Base-by-base conservation (phyloP, 139 green algal species). In the Ettlia oleoabundans region DNA sequence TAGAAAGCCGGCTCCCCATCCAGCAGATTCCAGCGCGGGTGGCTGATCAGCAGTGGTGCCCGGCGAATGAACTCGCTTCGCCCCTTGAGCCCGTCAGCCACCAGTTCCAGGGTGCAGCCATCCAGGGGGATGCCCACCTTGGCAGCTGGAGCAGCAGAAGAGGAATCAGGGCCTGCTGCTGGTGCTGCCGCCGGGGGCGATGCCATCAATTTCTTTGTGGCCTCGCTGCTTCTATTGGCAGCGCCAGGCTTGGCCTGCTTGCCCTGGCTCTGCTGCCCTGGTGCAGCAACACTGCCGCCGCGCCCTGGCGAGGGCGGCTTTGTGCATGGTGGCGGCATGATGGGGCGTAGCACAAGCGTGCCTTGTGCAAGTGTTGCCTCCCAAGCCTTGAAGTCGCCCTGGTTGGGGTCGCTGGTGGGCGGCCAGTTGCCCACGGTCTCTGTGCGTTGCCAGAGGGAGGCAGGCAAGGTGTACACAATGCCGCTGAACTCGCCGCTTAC, bases 1-100 rank as follows among this genome's bases (percentile, higher is more conserved):
- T 82, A 84, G 63, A 92, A 83, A 41, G 21, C 65, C 0, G 51
- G 79, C 76, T 90, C 82, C 2, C 86, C 83, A 9, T 86, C 82
- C 35, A 93, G 67, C 32, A 94, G 81, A 18, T 33, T 19, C 40
- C 87, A 81, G 32, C 42, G 67, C 26, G 69, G 70, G 72, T 94
- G 90, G 0, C 35, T 73, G 30, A 94, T 68, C 55, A 92, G 78
- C 76, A 94, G 72, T 2, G 91, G 91, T 3, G 63, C 86, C 40
- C 91, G 90, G 2, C 76, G 40, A 26, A 81, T 66, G 28, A 65
- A 78, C 22, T 71, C 58, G 70, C 55, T 79, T 22, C 83, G 80
- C 4, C 85, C 85, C 13, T 70, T 51, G 26, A 89, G 83, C 42
- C 83, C 84, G 28, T 88, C 85, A 1, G 40, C 32, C 40, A 82